These are phyloP conservation scores for Monosporascus sp. DNA, from an alignment of 2,329 filamentous ascomycete species.

Conservation along the genomic window DNA sequence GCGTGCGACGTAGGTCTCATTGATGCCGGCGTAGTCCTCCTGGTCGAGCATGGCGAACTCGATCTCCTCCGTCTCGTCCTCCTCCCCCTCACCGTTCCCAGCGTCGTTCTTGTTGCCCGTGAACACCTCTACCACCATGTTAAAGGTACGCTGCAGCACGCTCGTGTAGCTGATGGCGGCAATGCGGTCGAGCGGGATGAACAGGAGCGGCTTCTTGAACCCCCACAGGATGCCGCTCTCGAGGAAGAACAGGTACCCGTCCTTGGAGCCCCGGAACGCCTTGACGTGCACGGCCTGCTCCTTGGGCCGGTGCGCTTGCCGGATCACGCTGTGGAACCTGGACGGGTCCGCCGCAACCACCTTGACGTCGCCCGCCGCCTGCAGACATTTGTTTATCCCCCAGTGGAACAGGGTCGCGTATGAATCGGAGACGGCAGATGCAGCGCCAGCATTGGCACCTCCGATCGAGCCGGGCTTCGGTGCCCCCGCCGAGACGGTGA, in stretches of 20 bases:
- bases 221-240: conserved; percentile 63
- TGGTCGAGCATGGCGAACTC: conserved; percentile 68
- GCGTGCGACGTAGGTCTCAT: conserved; percentile 54
- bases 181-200: conserved; percentile 56
- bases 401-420: conserved; percentile 56
- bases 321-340: conserved; percentile 51
- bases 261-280: conserved; percentile 62
- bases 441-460: conserved; percentile 43
- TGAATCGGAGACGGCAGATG: conserved; percentile 50
- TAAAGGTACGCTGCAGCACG: conserved; percentile 64
- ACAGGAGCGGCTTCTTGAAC: conserved; percentile 64
- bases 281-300: conserved; percentile 62
- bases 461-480: conserved; percentile 55
- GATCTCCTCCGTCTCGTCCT: conserved; percentile 50
- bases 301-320: conserved; percentile 52
- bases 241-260: conserved; percentile 63
- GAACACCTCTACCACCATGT: conserved; percentile 58
- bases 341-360: conserved; percentile 49
- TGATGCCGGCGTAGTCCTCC: conserved; percentile 59
- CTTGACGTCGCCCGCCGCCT: conserved; percentile 37
- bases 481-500: conserved; percentile 54
- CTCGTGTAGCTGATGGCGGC: conserved; percentile 61
- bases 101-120: conserved; percentile 12
- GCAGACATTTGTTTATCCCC: conserved; percentile 49
- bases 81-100: conserved; percentile 24